Conservation (phyloP, 176 grass and related monocot species). For the Rhynchospora pubera region DNA sequence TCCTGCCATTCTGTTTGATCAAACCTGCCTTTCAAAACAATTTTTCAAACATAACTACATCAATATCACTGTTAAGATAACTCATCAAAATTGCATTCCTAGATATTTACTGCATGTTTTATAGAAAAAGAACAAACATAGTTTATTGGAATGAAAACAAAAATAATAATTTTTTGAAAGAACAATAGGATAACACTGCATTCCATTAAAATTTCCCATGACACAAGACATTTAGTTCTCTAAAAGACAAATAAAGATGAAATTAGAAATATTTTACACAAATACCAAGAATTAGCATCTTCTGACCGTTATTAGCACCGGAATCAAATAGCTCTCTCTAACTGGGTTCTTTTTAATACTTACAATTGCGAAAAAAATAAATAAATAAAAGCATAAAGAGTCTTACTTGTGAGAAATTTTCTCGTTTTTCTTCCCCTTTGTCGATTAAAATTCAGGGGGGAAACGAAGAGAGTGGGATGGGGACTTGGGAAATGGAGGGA, state of each 20-base stretch:
- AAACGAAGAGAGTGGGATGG: neutral
- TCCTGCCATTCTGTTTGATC: conserved; percentile 32
- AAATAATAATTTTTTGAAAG: neutral
- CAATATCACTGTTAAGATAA: neutral
- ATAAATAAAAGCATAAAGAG: neutral
- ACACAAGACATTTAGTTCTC: neutral
- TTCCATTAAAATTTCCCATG: neutral
- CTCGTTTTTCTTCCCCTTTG: neutral
- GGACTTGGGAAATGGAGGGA: neutral
- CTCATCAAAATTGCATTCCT: neutral
- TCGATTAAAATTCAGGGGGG: neutral
- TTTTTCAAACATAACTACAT: neutral
- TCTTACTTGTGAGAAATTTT: conserved; percentile 18
- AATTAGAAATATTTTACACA: neutral
- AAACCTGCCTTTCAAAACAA: neutral
- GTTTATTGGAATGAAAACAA: neutral
- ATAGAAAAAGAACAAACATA: neutral
- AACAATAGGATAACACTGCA: neutral
- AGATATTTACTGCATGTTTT: neutral
- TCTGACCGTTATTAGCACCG: neutral
- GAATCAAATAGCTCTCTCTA: neutral
- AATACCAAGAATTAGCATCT: neutral
- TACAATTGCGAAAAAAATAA: neutral
- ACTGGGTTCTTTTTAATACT: neutral
- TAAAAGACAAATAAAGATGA: neutral